Percentiles rank a stretch among this genome's conserved stretches.
Evolutionary conservation across 768 basidiomycete species (phyloP).

Genomic region (Chalciporus pseudorubinellus): DNA sequence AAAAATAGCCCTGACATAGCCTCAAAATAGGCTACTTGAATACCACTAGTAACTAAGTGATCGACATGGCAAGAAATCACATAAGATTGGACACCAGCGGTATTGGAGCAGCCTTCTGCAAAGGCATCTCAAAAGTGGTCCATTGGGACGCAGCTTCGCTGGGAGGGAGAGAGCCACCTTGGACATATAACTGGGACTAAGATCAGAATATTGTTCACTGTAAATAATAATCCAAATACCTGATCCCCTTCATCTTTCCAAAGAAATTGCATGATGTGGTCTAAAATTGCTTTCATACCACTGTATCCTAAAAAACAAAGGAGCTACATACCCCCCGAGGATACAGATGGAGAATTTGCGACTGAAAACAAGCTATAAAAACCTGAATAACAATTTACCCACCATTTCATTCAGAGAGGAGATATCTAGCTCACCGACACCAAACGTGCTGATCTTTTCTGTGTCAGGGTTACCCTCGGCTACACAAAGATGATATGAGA

Average conservation of each 20-base stretch:
- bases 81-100: slow-evolving; percentile 81
- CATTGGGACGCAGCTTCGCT: slow-evolving; percentile 35
- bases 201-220: neutral
- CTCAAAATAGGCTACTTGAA: too few species aligned
- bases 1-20: too few species aligned
- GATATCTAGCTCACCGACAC: slow-evolving; percentile 52
- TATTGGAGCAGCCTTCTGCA: slow-evolving; percentile 74
- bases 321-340: slow-evolving; percentile 55
- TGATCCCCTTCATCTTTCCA: slow-evolving; percentile 79
- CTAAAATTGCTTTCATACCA: slow-evolving; percentile 32
- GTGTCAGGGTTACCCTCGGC: slow-evolving; percentile 95
- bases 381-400: slow-evolving; percentile 32
- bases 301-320: slow-evolving; percentile 16
- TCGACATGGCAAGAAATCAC: slow-evolving; percentile 83
- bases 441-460: slow-evolving; percentile 91
- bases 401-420: neutral
- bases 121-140: slow-evolving; percentile 84
- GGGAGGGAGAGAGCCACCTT: slow-evolving; percentile 59
- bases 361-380: slow-evolving; percentile 77
- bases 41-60: too few species aligned
- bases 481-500: slow-evolving; percentile 20
- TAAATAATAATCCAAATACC: slow-evolving; percentile 32
- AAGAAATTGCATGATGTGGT: slow-evolving; percentile 89
- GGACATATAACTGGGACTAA: slow-evolving; percentile 62
- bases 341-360: slow-evolving; percentile 76